Evolutionary conservation across 257 asterid species (phyloP), one percentile per base, ranked within the genome.

Genomic region (Thymus mandschuricus): DNA sequence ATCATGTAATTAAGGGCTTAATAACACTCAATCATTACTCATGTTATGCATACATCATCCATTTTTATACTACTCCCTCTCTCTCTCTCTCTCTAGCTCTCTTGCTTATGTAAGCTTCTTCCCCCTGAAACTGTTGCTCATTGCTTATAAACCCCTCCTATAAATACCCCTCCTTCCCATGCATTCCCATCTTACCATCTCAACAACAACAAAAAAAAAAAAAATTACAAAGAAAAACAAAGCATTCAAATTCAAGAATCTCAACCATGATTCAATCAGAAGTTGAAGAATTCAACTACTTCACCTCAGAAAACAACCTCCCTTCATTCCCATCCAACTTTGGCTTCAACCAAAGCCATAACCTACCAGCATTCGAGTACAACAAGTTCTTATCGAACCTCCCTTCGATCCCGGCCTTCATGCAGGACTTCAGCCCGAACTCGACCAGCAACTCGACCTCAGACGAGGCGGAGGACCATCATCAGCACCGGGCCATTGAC

Each of bases 381-480:
- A 81, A 44, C 75, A 73, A 69, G 15, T 73, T 73, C 84, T 66
- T 77, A 2, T 66, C 74, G 76, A 80, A 67, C 79, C 55, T 78
- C 5, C 54, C 64, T 15, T 4, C 78, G 13, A 50, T 69, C 43
- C 77, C 72, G 1, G 1, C 52, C n/a, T 65, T 44, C n/a, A 10
- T 78, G 65, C 83, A 75, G 1, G 93, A 88, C 45, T 79, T 79
- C 67, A 2, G 64, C 66, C 72, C 75, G 0, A 82, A 68, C 5
- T 73, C 77, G 0, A 66, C 90, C 6, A 76, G 81, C 75, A 87
- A 89, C 83, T 88, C 96, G 0, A 87, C 94, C 67, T 88, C 97
- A 0, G 96, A 89, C 15, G 98, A 92, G 49, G 88, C 89, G 1
- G 96, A 89, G 7, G 93, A 89, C 35, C 82, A 82, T 12, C 92